Conservation (phyloP, 2,329 filamentous ascomycete genomes). For the Aspergillus luchuensis region DNA sequence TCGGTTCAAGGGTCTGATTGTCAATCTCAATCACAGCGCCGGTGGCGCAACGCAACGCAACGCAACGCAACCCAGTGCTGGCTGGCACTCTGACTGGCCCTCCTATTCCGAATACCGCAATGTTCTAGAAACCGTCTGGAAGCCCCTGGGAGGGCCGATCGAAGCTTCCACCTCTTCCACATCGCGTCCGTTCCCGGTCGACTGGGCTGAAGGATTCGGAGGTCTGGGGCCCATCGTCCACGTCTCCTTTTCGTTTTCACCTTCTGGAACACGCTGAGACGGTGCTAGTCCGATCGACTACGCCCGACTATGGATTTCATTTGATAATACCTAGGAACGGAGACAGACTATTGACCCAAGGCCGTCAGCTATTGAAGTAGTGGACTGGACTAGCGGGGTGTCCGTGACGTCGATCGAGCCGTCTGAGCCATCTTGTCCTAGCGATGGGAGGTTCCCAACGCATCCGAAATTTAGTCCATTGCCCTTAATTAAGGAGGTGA, state of each 20-base stretch:
- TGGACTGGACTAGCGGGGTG: conserved; percentile 11
- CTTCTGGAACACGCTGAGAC: conserved; percentile 1
- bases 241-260: background rate
- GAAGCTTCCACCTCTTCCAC: conserved; percentile 29
- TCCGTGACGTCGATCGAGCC: conserved; percentile 24
- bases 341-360: conserved; percentile 20
- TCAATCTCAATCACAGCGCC: background rate
- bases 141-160: conserved; percentile 22
- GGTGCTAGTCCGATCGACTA: background rate
- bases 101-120: conserved; percentile 9
- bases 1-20: background rate
- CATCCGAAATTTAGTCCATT: background rate
- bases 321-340: background rate
- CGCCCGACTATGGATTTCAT: conserved; percentile 1
- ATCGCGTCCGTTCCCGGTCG: conserved; percentile 14
- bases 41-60: conserved; percentile 22
- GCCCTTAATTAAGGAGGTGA: conserved; percentile 2
- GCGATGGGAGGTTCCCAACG: background rate
- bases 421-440: background rate
- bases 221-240: conserved; percentile 4
- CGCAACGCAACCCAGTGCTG: conserved; percentile 5
- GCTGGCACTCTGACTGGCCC: background rate
- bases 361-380: conserved; percentile 24
- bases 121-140: conserved; percentile 43
- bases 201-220: conserved; percentile 9